These are phyloP conservation scores for Claviceps quebecensis DNA, from an alignment of 2,329 filamentous ascomycete genomes.

Conservation along the genomic window DNA sequence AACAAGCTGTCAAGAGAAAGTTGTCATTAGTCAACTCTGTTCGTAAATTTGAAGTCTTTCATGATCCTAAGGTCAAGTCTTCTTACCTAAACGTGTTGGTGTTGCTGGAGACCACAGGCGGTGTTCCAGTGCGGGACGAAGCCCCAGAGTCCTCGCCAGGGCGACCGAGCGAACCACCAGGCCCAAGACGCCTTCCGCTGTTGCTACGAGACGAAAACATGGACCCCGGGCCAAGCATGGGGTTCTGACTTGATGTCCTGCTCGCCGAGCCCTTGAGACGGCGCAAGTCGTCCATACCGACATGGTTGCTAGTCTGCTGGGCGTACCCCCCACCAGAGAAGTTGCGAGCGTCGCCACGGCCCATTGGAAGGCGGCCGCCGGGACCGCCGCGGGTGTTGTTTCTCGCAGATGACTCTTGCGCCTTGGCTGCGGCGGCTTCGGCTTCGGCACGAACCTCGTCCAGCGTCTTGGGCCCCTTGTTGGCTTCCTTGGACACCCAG, in stretches of 20 bases:
- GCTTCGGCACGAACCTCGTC: conserved; percentile 76
- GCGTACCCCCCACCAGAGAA: conserved; percentile 56
- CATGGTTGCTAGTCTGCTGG: conserved; percentile 67
- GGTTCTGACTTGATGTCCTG: conserved; percentile 46
- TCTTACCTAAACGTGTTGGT: conserved; percentile 90
- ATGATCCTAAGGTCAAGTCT: background rate
- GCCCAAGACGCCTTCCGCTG: conserved; percentile 71
- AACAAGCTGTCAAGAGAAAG: conserved; percentile 30
- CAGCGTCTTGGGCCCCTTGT: conserved; percentile 95
- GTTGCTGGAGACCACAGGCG: conserved; percentile 43
- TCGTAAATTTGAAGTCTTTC: too few relatives aligned
- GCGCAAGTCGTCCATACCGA: conserved; percentile 82
- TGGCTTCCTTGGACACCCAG: conserved; percentile 77
- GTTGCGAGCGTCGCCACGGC: conserved; percentile 76
- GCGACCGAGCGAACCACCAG: conserved; percentile 57
- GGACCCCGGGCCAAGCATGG: conserved; percentile 66
- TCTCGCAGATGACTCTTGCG: conserved; percentile 50
- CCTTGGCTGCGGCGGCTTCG: conserved; percentile 71
- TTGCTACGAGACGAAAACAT: conserved; percentile 84
- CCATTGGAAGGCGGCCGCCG: conserved; percentile 55
- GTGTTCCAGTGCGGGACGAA: conserved; percentile 82
- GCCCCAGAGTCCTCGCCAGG: conserved; percentile 72
- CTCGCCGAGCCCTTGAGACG: conserved; percentile 56
- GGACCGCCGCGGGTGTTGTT: conserved; percentile 47
- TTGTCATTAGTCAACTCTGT: background rate